Base-by-base conservation (phyloP, 305 asterid genomes). In the Coffea humblotiana region DNA sequence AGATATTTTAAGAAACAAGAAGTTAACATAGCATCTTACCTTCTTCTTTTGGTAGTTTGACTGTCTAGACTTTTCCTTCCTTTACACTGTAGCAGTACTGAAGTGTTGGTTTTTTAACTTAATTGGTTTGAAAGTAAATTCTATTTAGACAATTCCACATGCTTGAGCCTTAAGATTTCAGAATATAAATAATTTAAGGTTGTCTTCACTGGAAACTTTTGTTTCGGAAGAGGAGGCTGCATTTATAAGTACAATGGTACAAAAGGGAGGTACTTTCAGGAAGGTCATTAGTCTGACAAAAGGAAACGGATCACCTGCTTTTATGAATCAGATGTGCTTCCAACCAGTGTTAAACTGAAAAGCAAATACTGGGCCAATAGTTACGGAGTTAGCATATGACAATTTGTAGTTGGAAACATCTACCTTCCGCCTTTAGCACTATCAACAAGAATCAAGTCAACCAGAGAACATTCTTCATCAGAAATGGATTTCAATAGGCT, bases 161-260 rank as follows among this genome's bases (percentile, higher is more conserved):
- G 8, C 6, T 19, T 11, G 25, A 23, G 18, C 63, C 27, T 11
- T 29, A 49, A 49, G 49, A 74, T 74, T 18, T 45, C 18, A 56
- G 6, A 23, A 56, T 32, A 16, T 9, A 15, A n/a, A 5, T 19
- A 19, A 51, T 23, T 23, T 6, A 23, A 60, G 29, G 2, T 9
- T 60, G 8, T 58, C 8, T 56, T 47, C 11, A 47, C 63, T 49
- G 25, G 25, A 25, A 12, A 72, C 15, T 72, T 60, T 3, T 25
- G 16, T 73, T 25, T 27, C 35, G 71, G 19, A 87, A 82, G 87
- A 94, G 92, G 89, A 94, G 81, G 84, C 90, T 94, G 60, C 74
- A 83, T 43, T 97, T 97, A 79, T 88, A 91, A 32, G 32, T 88
- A 91, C 60, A 54, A 54, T 18, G 61, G 23, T 60, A 21, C 11